phyloP scores from a whole-genome alignment of 2,329 filamentous ascomycete species.

The Fusarium devonianum region DNA sequence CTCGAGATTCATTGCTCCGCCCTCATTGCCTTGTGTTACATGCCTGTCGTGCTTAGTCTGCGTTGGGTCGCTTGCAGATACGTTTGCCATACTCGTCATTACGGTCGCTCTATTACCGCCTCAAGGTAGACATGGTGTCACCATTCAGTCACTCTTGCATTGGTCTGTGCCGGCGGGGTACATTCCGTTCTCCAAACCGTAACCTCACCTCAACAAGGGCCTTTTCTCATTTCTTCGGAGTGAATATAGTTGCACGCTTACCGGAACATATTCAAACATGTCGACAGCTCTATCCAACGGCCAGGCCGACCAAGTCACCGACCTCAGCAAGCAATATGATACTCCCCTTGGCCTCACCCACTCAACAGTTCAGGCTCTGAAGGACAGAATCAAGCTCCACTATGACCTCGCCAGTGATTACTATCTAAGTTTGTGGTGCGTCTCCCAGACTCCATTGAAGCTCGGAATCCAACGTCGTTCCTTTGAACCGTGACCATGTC shows the following conservation, averaged over 20 bases:
- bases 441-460: neutral
- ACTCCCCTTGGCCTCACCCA: slow-evolving; percentile 55
- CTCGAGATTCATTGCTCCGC: too few species aligned
- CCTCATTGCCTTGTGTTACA: too few species aligned
- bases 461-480: neutral
- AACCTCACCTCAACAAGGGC: slow-evolving; percentile 2
- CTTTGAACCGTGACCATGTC: neutral
- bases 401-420: slow-evolving; percentile 69
- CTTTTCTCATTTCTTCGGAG: too few species aligned
- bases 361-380: slow-evolving; percentile 58
- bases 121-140: slow-evolving; percentile 9
- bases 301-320: slow-evolving; percentile 37
- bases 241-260: too few species aligned
- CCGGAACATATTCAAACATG: too few species aligned
- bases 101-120: neutral
- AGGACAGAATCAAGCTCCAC: slow-evolving; percentile 65
- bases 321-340: slow-evolving; percentile 55
- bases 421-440: slow-evolving; percentile 66
- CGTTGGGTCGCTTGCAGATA: too few species aligned
- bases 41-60: too few species aligned
- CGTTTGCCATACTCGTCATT: too few species aligned
- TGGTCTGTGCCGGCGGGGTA: slow-evolving; percentile 24
- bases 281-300: slow-evolving; percentile 6
- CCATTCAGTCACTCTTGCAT: slow-evolving; percentile 14
- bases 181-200: neutral